A percentile compares a stretch with the other conserved stretches of the same genome.
phyloP scores from a whole-genome alignment of 2,329 filamentous ascomycete species.

The Xylaria sp. region DNA sequence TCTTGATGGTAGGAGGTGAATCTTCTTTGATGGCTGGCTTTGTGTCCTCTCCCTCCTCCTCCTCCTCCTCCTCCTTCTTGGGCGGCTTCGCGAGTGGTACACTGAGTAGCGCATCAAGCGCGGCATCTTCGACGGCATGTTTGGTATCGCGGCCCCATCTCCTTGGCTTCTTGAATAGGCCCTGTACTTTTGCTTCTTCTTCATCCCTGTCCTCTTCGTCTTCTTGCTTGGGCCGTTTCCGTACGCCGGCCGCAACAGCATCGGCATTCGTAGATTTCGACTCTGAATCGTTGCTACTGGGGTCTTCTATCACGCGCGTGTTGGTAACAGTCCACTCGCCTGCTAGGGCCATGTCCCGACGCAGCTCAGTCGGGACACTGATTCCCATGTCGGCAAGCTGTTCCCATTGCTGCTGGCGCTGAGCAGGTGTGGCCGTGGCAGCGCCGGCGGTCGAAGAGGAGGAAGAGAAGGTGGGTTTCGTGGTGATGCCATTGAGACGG shows the following conservation, averaged over 20 bases:
- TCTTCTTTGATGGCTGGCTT: conserved; percentile 36
- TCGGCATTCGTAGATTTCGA: conserved; percentile 55
- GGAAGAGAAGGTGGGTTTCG: conserved; percentile 57
- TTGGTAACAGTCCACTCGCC: conserved; percentile 86
- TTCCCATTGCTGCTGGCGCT: conserved; percentile 84
- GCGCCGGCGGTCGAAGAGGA: conserved; percentile 39
- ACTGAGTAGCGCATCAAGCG: conserved; percentile 70
- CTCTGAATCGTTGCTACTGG: conserved; percentile 52
- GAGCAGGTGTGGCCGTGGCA: conserved; percentile 63
- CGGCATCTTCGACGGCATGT: conserved; percentile 61
- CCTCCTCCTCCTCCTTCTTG: conserved; percentile 49
- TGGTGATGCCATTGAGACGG: conserved; percentile 77
- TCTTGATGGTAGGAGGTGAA: conserved; percentile 52
- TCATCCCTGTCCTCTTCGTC: conserved; percentile 61
- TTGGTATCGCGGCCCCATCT: conserved; percentile 65
- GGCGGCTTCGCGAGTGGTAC: conserved; percentile 46
- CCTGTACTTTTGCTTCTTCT: conserved; percentile 67
- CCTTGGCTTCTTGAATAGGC: conserved; percentile 68
- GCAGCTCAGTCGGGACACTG: conserved; percentile 79
- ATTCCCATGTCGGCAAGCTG: conserved; percentile 91
- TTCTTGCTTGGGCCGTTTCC: conserved; percentile 61
- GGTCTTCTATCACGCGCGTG: conserved; percentile 65
- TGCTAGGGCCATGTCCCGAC: conserved; percentile 84
- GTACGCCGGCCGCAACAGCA: conserved; percentile 64
- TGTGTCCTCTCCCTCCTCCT: conserved; percentile 37